phyloP scores from a whole-genome alignment of 306 rosid genomes.

The Mimosa pudica region DNA sequence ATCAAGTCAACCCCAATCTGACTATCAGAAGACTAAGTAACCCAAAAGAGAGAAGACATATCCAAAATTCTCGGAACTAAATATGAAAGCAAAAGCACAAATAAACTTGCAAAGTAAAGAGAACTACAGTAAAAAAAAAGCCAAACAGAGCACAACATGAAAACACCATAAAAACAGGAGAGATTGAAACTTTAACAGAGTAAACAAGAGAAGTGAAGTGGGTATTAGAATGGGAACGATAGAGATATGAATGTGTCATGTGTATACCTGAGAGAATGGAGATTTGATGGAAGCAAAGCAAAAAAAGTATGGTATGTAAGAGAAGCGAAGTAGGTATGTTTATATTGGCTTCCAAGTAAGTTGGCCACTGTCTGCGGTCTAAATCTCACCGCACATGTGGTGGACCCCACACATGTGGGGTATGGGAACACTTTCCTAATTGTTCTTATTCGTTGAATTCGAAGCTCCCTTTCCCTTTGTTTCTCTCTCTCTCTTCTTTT shows the following conservation, averaged over 20 bases:
- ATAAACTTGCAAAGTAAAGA: too few relatives aligned
- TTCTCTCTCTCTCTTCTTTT: neutral
- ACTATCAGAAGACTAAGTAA: neutral
- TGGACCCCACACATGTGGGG: neutral
- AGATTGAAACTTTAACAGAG: neutral
- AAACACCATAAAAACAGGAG: neutral
- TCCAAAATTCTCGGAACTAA: neutral
- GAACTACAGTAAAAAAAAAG: neutral
- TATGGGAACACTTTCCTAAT: neutral
- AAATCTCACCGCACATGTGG: neutral
- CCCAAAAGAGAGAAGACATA: conserved; percentile 3
- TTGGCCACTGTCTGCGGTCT: neutral
- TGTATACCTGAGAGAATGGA: neutral
- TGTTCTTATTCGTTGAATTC: neutral
- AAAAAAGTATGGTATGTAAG: neutral
- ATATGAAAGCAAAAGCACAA: neutral
- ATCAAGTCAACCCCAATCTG: conserved; percentile 25
- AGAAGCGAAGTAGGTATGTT: neutral
- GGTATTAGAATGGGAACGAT: neutral
- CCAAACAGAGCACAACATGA: neutral
- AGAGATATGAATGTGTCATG: neutral
- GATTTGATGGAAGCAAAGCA: too few relatives aligned
- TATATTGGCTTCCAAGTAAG: conserved; percentile 9
- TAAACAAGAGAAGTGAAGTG: too few relatives aligned
- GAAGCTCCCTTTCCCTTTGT: neutral